Evolutionary conservation across 2,329 filamentous ascomycete genomes (phyloP), one percentile per base, ranked within the genome.

Genomic region (Ophiognomonia clavigignenti-juglandacearum): DNA sequence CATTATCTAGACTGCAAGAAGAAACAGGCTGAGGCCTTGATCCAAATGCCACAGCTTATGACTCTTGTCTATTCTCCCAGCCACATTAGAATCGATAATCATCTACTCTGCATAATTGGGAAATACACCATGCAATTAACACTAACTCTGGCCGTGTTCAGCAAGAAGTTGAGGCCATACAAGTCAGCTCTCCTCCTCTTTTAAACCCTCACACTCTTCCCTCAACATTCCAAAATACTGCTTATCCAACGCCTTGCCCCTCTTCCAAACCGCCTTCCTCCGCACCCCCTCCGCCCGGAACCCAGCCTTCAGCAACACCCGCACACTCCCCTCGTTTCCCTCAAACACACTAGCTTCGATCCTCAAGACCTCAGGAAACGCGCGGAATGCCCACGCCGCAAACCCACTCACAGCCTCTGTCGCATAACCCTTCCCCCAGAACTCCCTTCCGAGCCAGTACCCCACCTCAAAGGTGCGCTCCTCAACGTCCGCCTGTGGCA

Each of bases 381-480:
- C 64, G 29, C 59, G 58, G 49, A 78, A 75, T 3, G 65, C 61
- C 72, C 73, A 78, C 20, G 53, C 56, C 14, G 60, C 55, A 41
- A 76, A 67, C 1, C 52, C 71, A 3, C 24, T 39, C 3, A 66
- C 48, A 13, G 66, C 71, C 52, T 69, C 71, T 1, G 63, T 68
- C 46, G 63, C 66, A 47, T 73, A 65, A 1, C 75, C 75, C 24
- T 62, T 64, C 1, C 74, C 71, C 74, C 74, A 74, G 39, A 63
- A 59, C 10, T 59, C 53, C 31, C 60, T 61, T 1, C 62, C 67
- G 20, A 74, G 32, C 66, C 69, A 77, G 61, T 78, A 79, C 4
- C 74, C 75, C 1, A 78, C 6, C 60, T 77, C 72, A 56, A 66
- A 65, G 4, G 66, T 71, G 39, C 65, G 62, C 53, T 63, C 65